These are phyloP conservation scores for Lolium rigidum DNA, from an alignment of 176 grass and related monocot species.

Conservation along the genomic window DNA sequence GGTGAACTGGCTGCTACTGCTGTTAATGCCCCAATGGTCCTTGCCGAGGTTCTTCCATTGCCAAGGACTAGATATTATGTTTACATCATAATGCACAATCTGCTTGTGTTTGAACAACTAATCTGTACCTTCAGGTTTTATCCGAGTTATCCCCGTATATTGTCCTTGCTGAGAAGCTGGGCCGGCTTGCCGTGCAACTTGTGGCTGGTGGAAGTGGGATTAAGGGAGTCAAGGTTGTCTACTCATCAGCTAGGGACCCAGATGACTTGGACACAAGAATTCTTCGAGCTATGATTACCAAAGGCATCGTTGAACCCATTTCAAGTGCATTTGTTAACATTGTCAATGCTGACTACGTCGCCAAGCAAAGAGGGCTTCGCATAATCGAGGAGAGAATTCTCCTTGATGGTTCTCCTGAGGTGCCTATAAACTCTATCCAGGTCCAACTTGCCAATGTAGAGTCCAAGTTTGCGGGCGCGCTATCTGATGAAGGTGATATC, in stretches of 20 bases:
- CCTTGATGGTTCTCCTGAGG: conserved; percentile 61
- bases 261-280: conserved; percentile 85
- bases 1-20: conserved; percentile 86
- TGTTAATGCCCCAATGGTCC: conserved; percentile 95
- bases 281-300: conserved; percentile 70
- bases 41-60: conserved; percentile 57
- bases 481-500: conserved; percentile 69
- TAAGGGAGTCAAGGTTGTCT: conserved; percentile 74
- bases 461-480: conserved; percentile 78
- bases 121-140: conserved; percentile 51
- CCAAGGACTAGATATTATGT: not conserved
- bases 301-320: conserved; percentile 84
- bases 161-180: conserved; percentile 86
- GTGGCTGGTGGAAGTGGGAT: conserved; percentile 77
- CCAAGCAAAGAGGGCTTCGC: conserved; percentile 72
- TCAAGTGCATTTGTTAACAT: conserved; percentile 78
- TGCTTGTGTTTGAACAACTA: conserved; percentile 3
- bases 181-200: conserved; percentile 79
- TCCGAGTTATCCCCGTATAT: conserved; percentile 74
- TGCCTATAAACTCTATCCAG: conserved; percentile 71
- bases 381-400: conserved; percentile 69
- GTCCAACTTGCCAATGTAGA: conserved; percentile 82
- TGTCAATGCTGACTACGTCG: conserved; percentile 80
- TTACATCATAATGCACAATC: not conserved
- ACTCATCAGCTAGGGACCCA: conserved; percentile 64